phyloP scores from a whole-genome alignment of 129 eudicot genomes.

The Gnaphalium uliginosum region DNA sequence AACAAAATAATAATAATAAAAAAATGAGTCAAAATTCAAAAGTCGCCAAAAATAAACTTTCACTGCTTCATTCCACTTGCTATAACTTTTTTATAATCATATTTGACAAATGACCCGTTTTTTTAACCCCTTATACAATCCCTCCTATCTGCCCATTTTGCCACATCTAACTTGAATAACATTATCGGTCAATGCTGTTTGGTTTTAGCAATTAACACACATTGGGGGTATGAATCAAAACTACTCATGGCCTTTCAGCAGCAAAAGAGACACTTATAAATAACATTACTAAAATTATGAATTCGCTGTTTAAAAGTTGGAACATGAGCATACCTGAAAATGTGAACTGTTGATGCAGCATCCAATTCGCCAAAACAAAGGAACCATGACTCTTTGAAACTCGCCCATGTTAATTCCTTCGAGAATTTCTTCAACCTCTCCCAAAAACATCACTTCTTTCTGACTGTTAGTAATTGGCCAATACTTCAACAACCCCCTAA shows the following conservation, averaged over 20 bases:
- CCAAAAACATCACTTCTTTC: conserved; percentile 88
- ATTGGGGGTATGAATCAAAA: background rate
- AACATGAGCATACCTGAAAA: conserved; percentile 68
- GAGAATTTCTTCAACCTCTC: conserved; percentile 84
- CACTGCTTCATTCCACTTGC: background rate
- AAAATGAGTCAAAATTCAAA: background rate
- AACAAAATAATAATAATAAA: background rate
- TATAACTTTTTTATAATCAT: background rate
- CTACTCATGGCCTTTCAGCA: background rate
- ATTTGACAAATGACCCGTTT: background rate
- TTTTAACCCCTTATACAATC: background rate
- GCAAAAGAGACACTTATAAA: background rate
- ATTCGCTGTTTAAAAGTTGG: background rate
- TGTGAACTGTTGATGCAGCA: conserved; percentile 82
- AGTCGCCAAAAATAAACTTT: background rate
- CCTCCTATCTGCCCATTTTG: background rate
- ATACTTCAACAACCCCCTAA: conserved; percentile 78
- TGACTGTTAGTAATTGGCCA: conserved; percentile 96
- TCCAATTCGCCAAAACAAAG: conserved; percentile 76
- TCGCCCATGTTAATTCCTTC: conserved; percentile 78
- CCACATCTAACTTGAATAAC: background rate
- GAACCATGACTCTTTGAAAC: conserved; percentile 87
- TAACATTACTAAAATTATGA: background rate
- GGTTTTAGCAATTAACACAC: background rate
- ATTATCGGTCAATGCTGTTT: background rate